These are phyloP conservation scores for Kwoniella pini DNA, from an alignment of 768 basidiomycete genomes.

Conservation along the genomic window DNA sequence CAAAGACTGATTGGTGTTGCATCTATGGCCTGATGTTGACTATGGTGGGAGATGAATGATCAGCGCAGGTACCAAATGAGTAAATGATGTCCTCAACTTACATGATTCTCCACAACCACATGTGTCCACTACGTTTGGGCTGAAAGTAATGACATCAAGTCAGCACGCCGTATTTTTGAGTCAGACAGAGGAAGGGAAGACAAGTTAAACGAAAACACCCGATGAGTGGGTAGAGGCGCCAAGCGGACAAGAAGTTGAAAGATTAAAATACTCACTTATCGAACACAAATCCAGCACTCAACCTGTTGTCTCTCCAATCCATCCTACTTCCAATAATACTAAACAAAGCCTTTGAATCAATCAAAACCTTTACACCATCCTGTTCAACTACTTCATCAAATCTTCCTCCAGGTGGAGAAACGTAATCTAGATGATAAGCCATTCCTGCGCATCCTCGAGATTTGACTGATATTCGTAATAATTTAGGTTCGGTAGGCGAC, in stretches of 20 bases:
- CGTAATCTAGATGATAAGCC: slow-evolving; percentile 90
- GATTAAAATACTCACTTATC: slow-evolving; percentile 44
- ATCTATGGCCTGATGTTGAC: no score
- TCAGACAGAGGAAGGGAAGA: background rate
- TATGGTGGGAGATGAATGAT: no score
- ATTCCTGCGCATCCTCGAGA: slow-evolving; percentile 97
- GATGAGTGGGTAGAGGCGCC: no score
- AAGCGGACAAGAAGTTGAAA: no score
- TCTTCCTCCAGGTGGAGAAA: slow-evolving; percentile 66
- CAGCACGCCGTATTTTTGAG: no score
- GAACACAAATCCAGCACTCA: slow-evolving; percentile 61
- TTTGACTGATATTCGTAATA: slow-evolving; percentile 90
- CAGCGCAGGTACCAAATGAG: no score
- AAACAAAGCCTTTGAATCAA: slow-evolving; percentile 95
- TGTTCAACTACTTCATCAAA: slow-evolving; percentile 98
- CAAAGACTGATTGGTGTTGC: no score
- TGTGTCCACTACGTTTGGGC: slow-evolving; percentile 48
- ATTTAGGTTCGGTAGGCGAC: slow-evolving; percentile 73
- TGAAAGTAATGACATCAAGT: slow-evolving; percentile 7
- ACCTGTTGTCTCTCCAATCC: slow-evolving; percentile 93
- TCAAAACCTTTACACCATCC: slow-evolving; percentile 87
- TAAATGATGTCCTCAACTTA: slow-evolving; percentile 40
- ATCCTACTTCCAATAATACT: slow-evolving; percentile 98
- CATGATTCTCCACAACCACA: slow-evolving; percentile 51
- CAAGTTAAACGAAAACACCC: background rate